Percentiles rank a stretch among this genome's conserved stretches.
Conservation (phyloP, 1,284 basidiomycete genomes). For the Vanrija sp. region DNA sequence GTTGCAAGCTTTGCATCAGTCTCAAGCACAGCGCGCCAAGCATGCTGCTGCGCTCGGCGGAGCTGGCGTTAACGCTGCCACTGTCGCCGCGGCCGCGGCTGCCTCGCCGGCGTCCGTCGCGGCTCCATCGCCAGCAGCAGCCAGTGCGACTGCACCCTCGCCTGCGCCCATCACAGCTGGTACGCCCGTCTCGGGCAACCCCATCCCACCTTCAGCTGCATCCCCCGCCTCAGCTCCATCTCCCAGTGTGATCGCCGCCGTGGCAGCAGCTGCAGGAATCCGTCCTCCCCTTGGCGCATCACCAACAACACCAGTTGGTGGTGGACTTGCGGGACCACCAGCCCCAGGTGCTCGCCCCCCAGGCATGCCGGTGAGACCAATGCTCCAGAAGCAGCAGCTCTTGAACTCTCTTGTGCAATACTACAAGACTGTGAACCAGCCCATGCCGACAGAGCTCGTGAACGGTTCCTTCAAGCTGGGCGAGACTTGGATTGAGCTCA, state of each 20-base stretch:
- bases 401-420: slow-evolving; percentile 28
- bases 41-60: neutral
- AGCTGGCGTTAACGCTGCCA: slow-evolving; percentile 1
- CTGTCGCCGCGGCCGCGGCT: neutral
- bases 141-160: slow-evolving; percentile 7
- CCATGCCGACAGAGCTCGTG: slow-evolving; percentile 34
- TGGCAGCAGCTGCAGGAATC: neutral
- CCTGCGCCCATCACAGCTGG: neutral
- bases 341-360: neutral
- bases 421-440: slow-evolving; percentile 22
- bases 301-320: neutral
- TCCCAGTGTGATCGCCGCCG: slow-evolving; percentile 1
- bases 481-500: slow-evolving; percentile 34
- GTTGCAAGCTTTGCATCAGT: slow-evolving; percentile 34
- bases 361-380: slow-evolving; percentile 2
- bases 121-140: slow-evolving; percentile 12
- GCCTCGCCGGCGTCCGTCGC: slow-evolving; percentile 3
- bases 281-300: neutral
- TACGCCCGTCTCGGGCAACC: slow-evolving; percentile 1
- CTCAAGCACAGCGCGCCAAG: slow-evolving; percentile 26
- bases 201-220: slow-evolving; percentile 3
- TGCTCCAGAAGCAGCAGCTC: slow-evolving; percentile 45
- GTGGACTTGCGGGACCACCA: neutral
- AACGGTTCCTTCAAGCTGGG: slow-evolving; percentile 36
- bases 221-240: slow-evolving; percentile 4